Base-by-base conservation (phyloP, 2,329 filamentous ascomycete genomes). In the Penicillium sp. region DNA sequence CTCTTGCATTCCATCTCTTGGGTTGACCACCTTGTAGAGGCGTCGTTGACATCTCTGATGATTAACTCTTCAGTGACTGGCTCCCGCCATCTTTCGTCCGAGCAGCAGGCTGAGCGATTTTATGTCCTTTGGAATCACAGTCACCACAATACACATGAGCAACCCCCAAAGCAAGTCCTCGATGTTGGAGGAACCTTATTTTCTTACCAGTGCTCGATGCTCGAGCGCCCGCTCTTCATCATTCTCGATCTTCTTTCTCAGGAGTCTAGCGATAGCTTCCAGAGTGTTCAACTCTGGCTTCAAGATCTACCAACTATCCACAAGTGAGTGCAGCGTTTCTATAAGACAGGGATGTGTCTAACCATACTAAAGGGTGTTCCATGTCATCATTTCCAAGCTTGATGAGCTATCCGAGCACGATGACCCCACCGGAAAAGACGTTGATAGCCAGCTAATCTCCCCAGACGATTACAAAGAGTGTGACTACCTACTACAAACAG, bases 211-310 rank as follows among this genome's bases (percentile, higher is more conserved):
- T 67, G 77, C 82, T 61, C 81, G 73, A 87, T 96, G 77, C 80
- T 97, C 39, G 88, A 88, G 5, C 85, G 91, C 47, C 93, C 93
- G 1, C 74, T 96, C 16, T 88, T 97, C 59, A 75, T 96, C 10
- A 81, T 95, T 59, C 78, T 97, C 24, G 93, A 97, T 71, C 83
- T 87, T 1, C 78, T 97, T 1, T 75, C 84, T 16, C 87, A 92
- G 55, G 86, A 91, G 56, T 81, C 84, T 18, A 88, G 86, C 2
- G 89, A 92, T 63, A 77, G 89, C 13, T 91, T 88, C 58, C 88
- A 91, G 73, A 88, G 89, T 24, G 85, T 91, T 38, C 88, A 88
- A 64, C 86, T 84, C 46, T 97, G 93, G 92, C 79, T 97, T 3
- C 88, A 89, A 44, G 74, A 76, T 43, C 54, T 74, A 9, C 75